phyloP scores from a whole-genome alignment of 495 filamentous ascomycete species.

The Emericellopsis terricola region DNA sequence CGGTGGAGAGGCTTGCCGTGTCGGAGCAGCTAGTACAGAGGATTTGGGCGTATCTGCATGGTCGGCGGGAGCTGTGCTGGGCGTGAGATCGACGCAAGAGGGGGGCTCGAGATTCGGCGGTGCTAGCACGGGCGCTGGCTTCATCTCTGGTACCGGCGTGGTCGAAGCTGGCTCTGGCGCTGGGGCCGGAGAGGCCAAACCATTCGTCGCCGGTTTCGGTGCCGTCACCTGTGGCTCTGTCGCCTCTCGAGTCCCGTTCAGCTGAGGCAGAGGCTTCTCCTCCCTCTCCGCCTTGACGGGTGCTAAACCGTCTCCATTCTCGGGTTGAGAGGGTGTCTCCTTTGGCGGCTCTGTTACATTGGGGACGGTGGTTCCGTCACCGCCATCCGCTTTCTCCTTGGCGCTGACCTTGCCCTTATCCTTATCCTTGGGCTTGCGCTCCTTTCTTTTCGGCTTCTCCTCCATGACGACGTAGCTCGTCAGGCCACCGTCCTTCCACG shows the following conservation, averaged over 20 bases:
- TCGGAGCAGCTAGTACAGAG: conserved; percentile 24
- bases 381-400: conserved; percentile 6
- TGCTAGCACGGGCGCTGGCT: conserved; percentile 20
- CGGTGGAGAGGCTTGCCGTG: conserved; percentile 15
- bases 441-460: conserved; percentile 57
- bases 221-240: no score
- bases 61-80: no score
- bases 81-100: no score
- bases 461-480: conserved; percentile 36
- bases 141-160: not conserved
- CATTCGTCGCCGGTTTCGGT: not conserved
- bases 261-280: not conserved
- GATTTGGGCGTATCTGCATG: conserved; percentile 9
- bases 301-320: conserved; percentile 5
- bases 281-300: conserved; percentile 10
- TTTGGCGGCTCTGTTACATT: no score
- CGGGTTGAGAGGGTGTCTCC: conserved; percentile 6
- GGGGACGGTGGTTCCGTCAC: no score
- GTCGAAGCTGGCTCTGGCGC: not conserved
- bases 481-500: conserved; percentile 32
- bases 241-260: no score
- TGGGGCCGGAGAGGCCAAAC: not conserved
- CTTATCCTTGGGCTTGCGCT: conserved; percentile 45
- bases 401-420: conserved; percentile 25
- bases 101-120: conserved; percentile 19